Base-by-base conservation (phyloP, 257 asterid species). In the Hygrophila difformis region DNA sequence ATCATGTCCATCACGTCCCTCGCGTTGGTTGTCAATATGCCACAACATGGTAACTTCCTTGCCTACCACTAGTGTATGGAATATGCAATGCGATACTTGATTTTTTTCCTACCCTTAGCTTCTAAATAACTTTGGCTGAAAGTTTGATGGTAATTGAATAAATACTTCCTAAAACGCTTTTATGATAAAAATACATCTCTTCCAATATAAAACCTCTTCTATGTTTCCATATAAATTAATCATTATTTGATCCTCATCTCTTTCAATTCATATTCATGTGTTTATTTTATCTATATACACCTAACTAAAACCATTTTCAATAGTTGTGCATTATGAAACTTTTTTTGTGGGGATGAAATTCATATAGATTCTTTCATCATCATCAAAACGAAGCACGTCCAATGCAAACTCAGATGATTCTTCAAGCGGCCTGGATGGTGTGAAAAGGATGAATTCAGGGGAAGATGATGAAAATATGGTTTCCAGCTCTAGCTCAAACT, bases 381-480 rank as follows among this genome's bases (percentile, higher is more conserved):
- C 84, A 42, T 78, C 95, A 38, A 73, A 84, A 66, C 74, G 70
- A 57, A 79, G 59, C 37, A 57, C 68, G 18, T 64, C 61, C 58
- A 54, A 70, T 55, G 65, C 56, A 58, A 71, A 66, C 49, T 60
- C 51, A 52, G 65, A 60, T 72, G 84, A 75, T 73, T 55, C 86
- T 57, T 82, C 91, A 63, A 66, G 53, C 61, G 80, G 71, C 54
- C 63, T 42, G 42, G 77, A 71, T 73, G 88, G 91, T 41, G 87
- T 75, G 29, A 55, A 71, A 44, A 57, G 70, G 49, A 46, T 56
- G 61, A 57, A 67, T 70, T 58, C 50, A 35, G 95, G 76, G 44
- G 87, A 82, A 22, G 98, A 89, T 53, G 94, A 74, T 62, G 94
- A 86, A 64, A 78, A 72, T 79, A 91, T 91, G 96, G 98, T 91